Conservation (phyloP, 129 eudicot species). For the Ambrosia trifida region DNA sequence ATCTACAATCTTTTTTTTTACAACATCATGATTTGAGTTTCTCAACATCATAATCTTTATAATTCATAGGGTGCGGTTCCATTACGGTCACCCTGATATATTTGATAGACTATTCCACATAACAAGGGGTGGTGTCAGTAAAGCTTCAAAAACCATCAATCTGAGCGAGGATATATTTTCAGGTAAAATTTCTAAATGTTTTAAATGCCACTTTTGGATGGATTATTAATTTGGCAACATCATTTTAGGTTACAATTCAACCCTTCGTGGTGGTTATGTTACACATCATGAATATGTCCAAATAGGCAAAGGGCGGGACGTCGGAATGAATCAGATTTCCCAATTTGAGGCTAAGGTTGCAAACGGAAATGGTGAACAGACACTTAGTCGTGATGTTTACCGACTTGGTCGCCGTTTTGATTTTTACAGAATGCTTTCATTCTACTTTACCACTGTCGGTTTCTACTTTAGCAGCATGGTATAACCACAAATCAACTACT, state of each 20-base stretch:
- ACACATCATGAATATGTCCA: conserved; percentile 95
- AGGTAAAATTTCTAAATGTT: conserved; percentile 40
- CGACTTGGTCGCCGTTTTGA: conserved; percentile 95
- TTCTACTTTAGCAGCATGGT: conserved; percentile 99
- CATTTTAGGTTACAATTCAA: conserved; percentile 83
- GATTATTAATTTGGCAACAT: conserved; percentile 17
- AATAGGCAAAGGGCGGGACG: conserved; percentile 96
- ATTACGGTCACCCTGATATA: conserved; percentile 94
- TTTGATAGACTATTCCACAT: conserved; percentile 85
- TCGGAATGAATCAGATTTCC: conserved; percentile 96
- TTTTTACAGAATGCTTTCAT: conserved; percentile 87
- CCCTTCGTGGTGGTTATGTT: conserved; percentile 81
- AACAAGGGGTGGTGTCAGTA: conserved; percentile 95
- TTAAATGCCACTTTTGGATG: background rate
- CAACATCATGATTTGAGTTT: conserved; percentile 8
- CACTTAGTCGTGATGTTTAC: conserved; percentile 93
- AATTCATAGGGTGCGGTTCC: conserved; percentile 76
- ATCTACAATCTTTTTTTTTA: conserved; percentile 5
- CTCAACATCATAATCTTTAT: conserved; percentile 21
- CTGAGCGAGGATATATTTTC: conserved; percentile 90
- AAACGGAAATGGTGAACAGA: conserved; percentile 97
- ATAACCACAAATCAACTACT: conserved; percentile 19
- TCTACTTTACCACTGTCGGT: conserved; percentile 93
- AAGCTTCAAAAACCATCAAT: conserved; percentile 82
- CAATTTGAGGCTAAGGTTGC: conserved; percentile 95